Evolutionary conservation across 768 basidiomycete species (phyloP).

Genomic region (Lepiota brunneoincarnata): DNA sequence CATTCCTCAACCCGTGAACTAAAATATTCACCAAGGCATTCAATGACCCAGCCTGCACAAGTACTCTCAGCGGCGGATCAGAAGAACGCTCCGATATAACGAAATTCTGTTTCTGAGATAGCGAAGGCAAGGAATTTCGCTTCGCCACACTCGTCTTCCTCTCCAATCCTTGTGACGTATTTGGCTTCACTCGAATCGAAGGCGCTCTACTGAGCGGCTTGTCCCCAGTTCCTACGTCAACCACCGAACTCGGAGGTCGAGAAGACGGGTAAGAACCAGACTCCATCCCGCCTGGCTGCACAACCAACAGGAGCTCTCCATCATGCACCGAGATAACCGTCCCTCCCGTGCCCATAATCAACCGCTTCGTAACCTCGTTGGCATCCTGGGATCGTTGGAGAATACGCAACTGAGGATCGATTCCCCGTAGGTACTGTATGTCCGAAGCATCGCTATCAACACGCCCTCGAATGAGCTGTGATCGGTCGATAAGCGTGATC

Average conservation of each 20-base stretch:
- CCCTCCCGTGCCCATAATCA: slow-evolving; percentile 51
- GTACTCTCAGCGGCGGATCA: slow-evolving; percentile 70
- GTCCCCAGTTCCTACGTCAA: slow-evolving; percentile 35
- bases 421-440: slow-evolving; percentile 51
- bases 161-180: slow-evolving; percentile 63
- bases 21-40: slow-evolving; percentile 72
- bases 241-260: slow-evolving; percentile 64
- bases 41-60: slow-evolving; percentile 77
- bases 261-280: slow-evolving; percentile 56
- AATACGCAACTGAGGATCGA: slow-evolving; percentile 40
- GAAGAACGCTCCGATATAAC: slow-evolving; percentile 61
- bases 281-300: slow-evolving; percentile 53
- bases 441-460: slow-evolving; percentile 69
- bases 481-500: slow-evolving; percentile 65
- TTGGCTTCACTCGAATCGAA: slow-evolving; percentile 77
- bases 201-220: slow-evolving; percentile 56
- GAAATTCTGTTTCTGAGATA: slow-evolving; percentile 59
- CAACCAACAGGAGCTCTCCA: slow-evolving; percentile 71
- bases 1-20: slow-evolving; percentile 72
- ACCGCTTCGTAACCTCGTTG: slow-evolving; percentile 29
- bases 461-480: slow-evolving; percentile 60
- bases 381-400: slow-evolving; percentile 28
- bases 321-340: slow-evolving; percentile 73
- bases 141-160: slow-evolving; percentile 76
- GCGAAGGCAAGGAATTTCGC: slow-evolving; percentile 75